Base-by-base conservation (phyloP, 257 asterid genomes). In the Solanum medicagineum region DNA sequence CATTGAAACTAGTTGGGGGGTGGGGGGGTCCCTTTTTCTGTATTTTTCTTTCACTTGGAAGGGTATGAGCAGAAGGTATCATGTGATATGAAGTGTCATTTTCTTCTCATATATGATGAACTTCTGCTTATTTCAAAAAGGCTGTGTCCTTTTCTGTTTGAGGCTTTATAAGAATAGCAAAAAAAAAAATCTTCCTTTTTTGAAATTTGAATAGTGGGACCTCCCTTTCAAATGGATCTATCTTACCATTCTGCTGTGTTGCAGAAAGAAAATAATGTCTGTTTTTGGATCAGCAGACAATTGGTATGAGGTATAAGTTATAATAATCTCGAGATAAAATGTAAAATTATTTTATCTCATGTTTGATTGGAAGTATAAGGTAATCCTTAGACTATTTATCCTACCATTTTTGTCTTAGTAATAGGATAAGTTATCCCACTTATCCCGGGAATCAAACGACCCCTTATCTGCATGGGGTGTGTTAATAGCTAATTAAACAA, bases 31-130 rank as follows among this genome's bases (percentile, higher is more conserved):
- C 53, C 40, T 4, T 70, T 17, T 40, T 70, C 15, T 65, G 57
- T 51, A 60, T 16, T 66, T 13, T 36, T 53, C 62, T 68, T 24
- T 62, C 74, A 16, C 66, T 81, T 66, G 81, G 83, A 66, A 44
- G 82, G 73, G 24, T 49, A 82, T 84, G 70, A 62, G 49, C 45
- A 71, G 56, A 26, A 8, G 24, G 26, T 55, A 56, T 53, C 40
- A 49, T 55, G 85, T 66, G 66, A 59, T 68, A 79, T 88, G 92
- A 90, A 15, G 36, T 51, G 94, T 92, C 95, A 84, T 85, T 90
- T 88, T 90, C 93, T 53, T 49, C 16, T 71, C 56, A 71, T 44
- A 6, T 71, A 71, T 44, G 53, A 69, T 40, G 22, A 69, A 69
- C 53, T 53, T 40, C 4, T 70, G 55, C 88, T 83, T 85, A 66